phyloP scores from a whole-genome alignment of 2,329 filamentous ascomycete species.

The Metarhizium humberi region DNA sequence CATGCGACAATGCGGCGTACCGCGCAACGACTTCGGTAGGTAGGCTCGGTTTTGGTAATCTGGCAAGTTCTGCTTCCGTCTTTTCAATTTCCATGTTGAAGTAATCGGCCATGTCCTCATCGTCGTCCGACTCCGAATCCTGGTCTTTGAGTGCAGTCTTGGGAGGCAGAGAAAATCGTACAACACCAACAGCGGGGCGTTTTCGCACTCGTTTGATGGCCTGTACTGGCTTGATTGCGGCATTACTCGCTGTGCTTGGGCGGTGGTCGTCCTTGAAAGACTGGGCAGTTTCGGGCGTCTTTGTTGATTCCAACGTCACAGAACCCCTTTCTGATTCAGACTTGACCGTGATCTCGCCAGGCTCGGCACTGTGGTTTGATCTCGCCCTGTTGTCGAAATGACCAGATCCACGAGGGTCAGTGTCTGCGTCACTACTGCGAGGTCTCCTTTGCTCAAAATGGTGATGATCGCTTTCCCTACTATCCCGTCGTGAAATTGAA shows the following conservation, averaged over 20 bases:
- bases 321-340: slow-evolving; percentile 24
- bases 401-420: slow-evolving; percentile 24
- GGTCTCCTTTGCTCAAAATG: slow-evolving; percentile 32
- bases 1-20: slow-evolving; percentile 38
- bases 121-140: slow-evolving; percentile 42
- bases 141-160: slow-evolving; percentile 23
- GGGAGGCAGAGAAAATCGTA: slow-evolving; percentile 30
- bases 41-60: slow-evolving; percentile 30
- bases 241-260: not conserved
- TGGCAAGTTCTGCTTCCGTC: slow-evolving; percentile 38
- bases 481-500: slow-evolving; percentile 28
- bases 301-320: not conserved
- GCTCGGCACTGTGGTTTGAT: slow-evolving; percentile 33
- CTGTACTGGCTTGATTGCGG: not conserved
- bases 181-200: slow-evolving; percentile 20
- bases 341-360: slow-evolving; percentile 35
- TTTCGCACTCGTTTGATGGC: slow-evolving; percentile 15
- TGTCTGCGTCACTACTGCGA: slow-evolving; percentile 44
- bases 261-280: not conserved
- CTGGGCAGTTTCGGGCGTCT: not conserved
- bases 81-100: slow-evolving; percentile 45
- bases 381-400: slow-evolving; percentile 26
- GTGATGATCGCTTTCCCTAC: slow-evolving; percentile 22
- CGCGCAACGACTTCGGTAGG: slow-evolving; percentile 34
- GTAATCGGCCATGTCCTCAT: slow-evolving; percentile 49